Percentiles rank a stretch among this genome's conserved stretches.
phyloP scores from a whole-genome alignment of 2,329 filamentous ascomycete genomes.

The Fusarium falciforme region DNA sequence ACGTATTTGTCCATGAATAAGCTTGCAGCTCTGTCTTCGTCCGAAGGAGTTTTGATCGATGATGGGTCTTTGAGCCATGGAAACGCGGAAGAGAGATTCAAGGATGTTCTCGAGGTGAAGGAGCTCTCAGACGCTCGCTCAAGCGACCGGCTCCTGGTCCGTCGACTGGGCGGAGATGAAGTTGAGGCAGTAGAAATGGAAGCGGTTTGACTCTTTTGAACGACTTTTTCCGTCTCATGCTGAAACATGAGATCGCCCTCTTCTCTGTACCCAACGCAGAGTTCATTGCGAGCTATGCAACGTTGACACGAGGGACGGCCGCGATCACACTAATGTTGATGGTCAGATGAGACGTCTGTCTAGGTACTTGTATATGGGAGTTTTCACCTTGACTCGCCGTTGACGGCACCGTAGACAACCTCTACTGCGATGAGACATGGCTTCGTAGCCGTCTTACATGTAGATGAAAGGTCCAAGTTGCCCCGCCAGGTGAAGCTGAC shows the following conservation, averaged over 20 bases:
- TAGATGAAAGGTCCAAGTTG: slow-evolving; percentile 12
- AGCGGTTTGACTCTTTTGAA: slow-evolving; percentile 25
- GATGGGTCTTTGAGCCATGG: slow-evolving; percentile 41
- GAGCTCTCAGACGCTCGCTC: slow-evolving; percentile 12
- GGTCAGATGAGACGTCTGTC: background rate
- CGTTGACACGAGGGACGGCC: slow-evolving; percentile 50
- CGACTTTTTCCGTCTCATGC: slow-evolving; percentile 49
- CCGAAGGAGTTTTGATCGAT: background rate
- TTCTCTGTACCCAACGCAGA: slow-evolving; percentile 54
- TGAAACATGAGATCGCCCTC: slow-evolving; percentile 52
- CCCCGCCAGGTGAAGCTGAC: slow-evolving; percentile 16
- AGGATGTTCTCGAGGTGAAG: background rate
- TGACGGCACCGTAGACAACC: slow-evolving; percentile 50
- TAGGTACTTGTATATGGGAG: background rate
- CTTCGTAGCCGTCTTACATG: background rate
- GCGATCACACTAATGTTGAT: slow-evolving; percentile 45
- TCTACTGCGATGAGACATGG: slow-evolving; percentile 45
- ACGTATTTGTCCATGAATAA: slow-evolving; percentile 54
- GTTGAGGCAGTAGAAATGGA: slow-evolving; percentile 14
- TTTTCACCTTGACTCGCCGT: slow-evolving; percentile 43
- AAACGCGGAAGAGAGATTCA: slow-evolving; percentile 10
- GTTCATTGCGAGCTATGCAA: slow-evolving; percentile 51
- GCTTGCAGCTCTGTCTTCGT: slow-evolving; percentile 46
- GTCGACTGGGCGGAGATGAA: slow-evolving; percentile 3
- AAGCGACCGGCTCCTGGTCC: slow-evolving; percentile 28